Conservation (phyloP, 805 yeast species). For the Schizosaccharomyces osmophilus region DNA sequence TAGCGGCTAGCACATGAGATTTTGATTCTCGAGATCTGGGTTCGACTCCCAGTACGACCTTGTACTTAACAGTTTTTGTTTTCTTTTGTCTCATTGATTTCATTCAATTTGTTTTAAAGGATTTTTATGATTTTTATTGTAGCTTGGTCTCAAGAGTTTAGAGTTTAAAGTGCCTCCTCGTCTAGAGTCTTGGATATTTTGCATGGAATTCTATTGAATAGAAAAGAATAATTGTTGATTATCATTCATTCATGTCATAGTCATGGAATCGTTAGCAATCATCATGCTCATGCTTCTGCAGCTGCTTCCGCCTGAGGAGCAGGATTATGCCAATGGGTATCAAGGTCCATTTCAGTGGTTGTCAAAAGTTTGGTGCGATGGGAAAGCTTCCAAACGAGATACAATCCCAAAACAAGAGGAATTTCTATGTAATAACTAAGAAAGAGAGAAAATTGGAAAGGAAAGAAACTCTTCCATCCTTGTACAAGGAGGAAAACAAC, state of each 20-base stretch:
- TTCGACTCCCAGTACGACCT: conserved; percentile 2
- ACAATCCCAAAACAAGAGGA: conserved; percentile 20
- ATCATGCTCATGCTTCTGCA: too few species aligned
- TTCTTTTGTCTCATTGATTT: not conserved
- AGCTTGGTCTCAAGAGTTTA: too few species aligned
- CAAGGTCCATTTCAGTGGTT: conserved; percentile 30
- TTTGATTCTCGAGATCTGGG: conserved; percentile 2
- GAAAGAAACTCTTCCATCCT: conserved; percentile 63
- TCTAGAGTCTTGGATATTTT: too few species aligned
- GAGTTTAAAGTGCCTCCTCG: too few species aligned
- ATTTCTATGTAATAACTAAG: conserved; percentile 31
- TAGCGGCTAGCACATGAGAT: conserved; percentile 1
- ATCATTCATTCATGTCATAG: too few species aligned
- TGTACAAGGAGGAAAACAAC: conserved; percentile 42
- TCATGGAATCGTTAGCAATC: too few species aligned
- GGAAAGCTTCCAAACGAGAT: conserved; percentile 28
- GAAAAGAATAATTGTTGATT: too few species aligned
- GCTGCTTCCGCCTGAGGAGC: not conserved
- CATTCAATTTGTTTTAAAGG: not conserved
- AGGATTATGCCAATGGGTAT: conserved; percentile 10
- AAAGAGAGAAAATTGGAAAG: conserved; percentile 23
- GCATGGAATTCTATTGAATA: too few species aligned
- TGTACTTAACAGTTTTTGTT: not conserved
- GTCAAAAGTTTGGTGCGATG: conserved; percentile 20
- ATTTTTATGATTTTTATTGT: too few species aligned